phyloP scores from a whole-genome alignment of 306 rosid species.

The Malus asiatica region DNA sequence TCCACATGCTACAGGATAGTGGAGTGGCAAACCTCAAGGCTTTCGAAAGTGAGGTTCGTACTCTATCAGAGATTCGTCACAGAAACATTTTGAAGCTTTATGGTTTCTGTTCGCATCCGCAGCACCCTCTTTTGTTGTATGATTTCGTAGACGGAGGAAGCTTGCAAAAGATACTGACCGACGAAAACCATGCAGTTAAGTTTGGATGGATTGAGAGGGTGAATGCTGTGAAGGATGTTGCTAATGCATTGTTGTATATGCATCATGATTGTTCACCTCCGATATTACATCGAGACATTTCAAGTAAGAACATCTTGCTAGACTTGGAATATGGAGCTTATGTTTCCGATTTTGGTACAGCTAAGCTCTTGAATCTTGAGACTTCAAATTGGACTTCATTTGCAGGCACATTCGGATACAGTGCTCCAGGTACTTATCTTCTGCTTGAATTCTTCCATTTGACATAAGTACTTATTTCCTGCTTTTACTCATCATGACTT shows the following conservation, averaged over 20 bases:
- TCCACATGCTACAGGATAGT: conserved; percentile 4
- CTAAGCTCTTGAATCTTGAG: conserved; percentile 9
- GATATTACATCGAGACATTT: conserved; percentile 19
- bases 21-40: neutral
- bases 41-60: conserved; percentile 14
- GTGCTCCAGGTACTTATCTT: conserved; percentile 13
- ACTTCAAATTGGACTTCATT: neutral
- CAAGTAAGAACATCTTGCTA: conserved; percentile 14
- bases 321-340: neutral
- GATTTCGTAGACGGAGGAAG: conserved; percentile 8
- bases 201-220: conserved; percentile 13
- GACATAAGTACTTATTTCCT: neutral
- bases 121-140: conserved; percentile 6
- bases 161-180: conserved; percentile 3
- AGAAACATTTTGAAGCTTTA: conserved; percentile 14
- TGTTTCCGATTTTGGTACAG: conserved; percentile 8
- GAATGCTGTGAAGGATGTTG: conserved; percentile 8
- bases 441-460: neutral
- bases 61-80: conserved; percentile 4
- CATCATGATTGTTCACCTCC: conserved; percentile 19
- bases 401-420: conserved; percentile 18
- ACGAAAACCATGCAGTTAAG: neutral
- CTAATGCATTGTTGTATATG: conserved; percentile 2
- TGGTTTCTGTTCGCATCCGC: conserved; percentile 13
- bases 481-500: neutral